A percentile compares a stretch with the other conserved stretches of the same genome.
These are phyloP conservation scores for Lepidium didymum DNA, from an alignment of 345 rosid species.

Conservation along the genomic window DNA sequence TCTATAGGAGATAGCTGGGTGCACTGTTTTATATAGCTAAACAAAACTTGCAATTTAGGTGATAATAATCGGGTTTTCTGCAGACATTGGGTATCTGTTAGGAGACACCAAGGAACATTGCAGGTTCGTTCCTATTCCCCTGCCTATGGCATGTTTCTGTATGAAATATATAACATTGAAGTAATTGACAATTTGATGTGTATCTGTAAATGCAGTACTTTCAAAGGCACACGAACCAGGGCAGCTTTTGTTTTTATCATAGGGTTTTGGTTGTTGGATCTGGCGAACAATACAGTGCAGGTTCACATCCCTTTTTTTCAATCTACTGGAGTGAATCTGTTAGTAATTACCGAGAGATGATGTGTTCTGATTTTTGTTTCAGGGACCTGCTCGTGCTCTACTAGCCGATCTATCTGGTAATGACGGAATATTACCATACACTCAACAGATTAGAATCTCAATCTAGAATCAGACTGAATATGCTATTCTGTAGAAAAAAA, in stretches of 20 bases:
- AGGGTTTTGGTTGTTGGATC: constrained; percentile 98
- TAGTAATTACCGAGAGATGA: not conserved
- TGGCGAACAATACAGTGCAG: constrained; percentile 97
- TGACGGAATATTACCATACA: not conserved
- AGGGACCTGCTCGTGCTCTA: constrained; percentile 99
- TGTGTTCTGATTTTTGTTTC: constrained; percentile 12
- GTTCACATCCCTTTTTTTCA: constrained; percentile 25
- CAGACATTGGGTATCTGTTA: constrained; percentile 86
- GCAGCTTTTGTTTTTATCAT: constrained; percentile 83
- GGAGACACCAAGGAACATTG: constrained; percentile 91
- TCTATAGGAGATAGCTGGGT: not conserved
- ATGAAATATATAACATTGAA: not conserved
- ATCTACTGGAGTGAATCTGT: not conserved
- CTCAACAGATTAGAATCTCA: not conserved
- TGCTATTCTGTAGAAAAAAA: not conserved
- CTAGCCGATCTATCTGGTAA: constrained; percentile 85
- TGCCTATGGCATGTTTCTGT: constrained; percentile 12
- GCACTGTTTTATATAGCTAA: constrained; percentile 34
- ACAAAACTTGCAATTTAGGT: constrained; percentile 72
- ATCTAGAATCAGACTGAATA: not conserved
- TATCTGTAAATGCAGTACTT: constrained; percentile 49
- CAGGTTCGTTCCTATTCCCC: constrained; percentile 46
- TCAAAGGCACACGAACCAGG: constrained; percentile 76
- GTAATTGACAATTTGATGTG: not conserved
- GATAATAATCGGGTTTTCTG: constrained; percentile 94